Base-by-base conservation (phyloP, 176 grass and related monocot species). In the Cymbopogon citratus region DNA sequence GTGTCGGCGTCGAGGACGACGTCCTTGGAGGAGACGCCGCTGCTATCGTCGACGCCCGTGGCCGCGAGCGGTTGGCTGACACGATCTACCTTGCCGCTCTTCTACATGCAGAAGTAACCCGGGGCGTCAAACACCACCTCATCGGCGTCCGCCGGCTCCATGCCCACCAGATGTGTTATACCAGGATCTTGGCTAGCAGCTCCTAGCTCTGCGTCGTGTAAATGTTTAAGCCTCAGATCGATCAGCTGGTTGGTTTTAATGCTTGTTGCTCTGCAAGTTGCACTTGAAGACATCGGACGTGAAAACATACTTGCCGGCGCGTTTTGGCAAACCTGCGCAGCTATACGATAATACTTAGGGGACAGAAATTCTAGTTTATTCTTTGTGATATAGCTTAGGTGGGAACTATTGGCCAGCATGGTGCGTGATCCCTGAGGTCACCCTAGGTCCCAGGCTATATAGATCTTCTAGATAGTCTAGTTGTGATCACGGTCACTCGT, bases 1-100 rank as follows among this genome's bases (percentile, higher is more conserved):
- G 84, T 84, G 25, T 2, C 44, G 7, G 62, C 64, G 77, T 97
- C 81, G 63, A 93, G 63, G 57, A 87, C 73, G 65, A 93, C 74
- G 68, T 97, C 94, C 85, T 88, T 97, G 51, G 94, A 91, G 36
- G 43, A 9, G 59, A 94, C 87, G 43, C 86, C 86, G 33, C 77
- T 93, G 74, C 36, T 31, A 4, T 75, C 60, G 39, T 93, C 91
- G 27, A 60, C 68, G 49, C 44, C 67, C 0, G 87, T 41, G 7
- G 71, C 16, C 23, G 73, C 67, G 57, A 85, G 16, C 25, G 82
- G 67, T 12, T 33, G 18, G 39, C 33, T 43, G 76, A 66, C 13
- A 33, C 39, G 74, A 12, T 16, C 33, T n/a, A 31, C 15, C 28
- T 13, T 8, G n/a, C 33, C 48, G 73, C 14, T 63, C 71, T 90